Evolutionary conservation across 352 stramenopile genomes (phyloP).

Genomic region (Globisporangium sylvaticum): DNA sequence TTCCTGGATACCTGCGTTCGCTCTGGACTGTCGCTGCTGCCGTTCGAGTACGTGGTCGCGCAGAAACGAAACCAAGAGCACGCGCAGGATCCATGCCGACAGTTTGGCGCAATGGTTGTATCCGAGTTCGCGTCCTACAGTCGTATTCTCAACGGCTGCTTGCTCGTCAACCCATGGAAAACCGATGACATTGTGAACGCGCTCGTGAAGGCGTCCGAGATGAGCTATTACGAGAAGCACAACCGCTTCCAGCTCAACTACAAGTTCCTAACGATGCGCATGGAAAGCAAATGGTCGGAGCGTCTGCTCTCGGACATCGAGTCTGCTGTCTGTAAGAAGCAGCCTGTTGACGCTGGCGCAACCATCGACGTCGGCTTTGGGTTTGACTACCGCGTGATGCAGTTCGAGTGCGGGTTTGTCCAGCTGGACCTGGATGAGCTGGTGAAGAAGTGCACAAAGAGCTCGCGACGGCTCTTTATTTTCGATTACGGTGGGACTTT

Average conservation of each 20-base stretch:
- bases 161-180: conserved; percentile 98
- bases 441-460: conserved; percentile 68
- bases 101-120: conserved; percentile 89
- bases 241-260: conserved; percentile 75
- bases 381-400: conserved; percentile 94
- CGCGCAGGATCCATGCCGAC: conserved; percentile 25
- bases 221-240: conserved; percentile 77
- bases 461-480: conserved; percentile 88
- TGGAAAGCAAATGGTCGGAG: conserved; percentile 91
- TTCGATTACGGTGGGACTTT: conserved; percentile 98
- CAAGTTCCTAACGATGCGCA: conserved; percentile 79
- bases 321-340: conserved; percentile 44
- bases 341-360: conserved; percentile 39
- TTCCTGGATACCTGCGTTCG: conserved; percentile 72
- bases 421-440: conserved; percentile 89
- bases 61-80: conserved; percentile 52
- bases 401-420: conserved; percentile 93
- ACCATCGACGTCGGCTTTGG: conserved; percentile 92
- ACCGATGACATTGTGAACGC: conserved; percentile 79
- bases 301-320: conserved; percentile 95
- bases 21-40: conserved; percentile 61
- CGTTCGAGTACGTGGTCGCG: conserved; percentile 74
- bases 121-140: conserved; percentile 97
- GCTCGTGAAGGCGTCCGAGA: conserved; percentile 58
- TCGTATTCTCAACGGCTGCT: conserved; percentile 93